phyloP scores from a whole-genome alignment of 2,329 filamentous ascomycete species.

The Aspergillus tamarii region DNA sequence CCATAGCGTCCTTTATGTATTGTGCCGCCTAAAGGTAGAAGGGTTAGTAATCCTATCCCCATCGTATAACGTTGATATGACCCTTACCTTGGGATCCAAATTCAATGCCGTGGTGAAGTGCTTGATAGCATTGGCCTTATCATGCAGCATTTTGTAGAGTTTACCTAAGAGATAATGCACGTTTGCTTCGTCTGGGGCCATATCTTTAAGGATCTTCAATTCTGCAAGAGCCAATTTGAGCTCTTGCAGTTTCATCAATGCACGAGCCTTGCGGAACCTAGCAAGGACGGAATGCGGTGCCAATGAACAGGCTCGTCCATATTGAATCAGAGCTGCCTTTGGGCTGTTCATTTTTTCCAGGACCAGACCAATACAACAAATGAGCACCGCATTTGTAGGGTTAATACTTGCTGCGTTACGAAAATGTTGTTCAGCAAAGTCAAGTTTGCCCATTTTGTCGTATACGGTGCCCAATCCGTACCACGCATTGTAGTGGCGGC shows the following conservation, averaged over 20 bases:
- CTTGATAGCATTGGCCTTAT: conserved; percentile 76
- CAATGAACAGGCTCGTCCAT: conserved; percentile 78
- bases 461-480: conserved; percentile 84
- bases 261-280: conserved; percentile 89
- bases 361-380: conserved; percentile 89
- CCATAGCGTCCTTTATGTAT: conserved; percentile 95
- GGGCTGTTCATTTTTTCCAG: conserved; percentile 87
- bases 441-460: conserved; percentile 86
- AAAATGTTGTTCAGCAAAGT: conserved; percentile 91
- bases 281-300: conserved; percentile 81
- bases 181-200: conserved; percentile 91
- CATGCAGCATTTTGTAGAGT: conserved; percentile 61
- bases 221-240: conserved; percentile 76
- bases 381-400: conserved; percentile 87
- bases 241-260: conserved; percentile 74
- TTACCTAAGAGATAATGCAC: conserved; percentile 89
- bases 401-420: conserved; percentile 86
- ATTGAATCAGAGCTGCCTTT: conserved; percentile 76
- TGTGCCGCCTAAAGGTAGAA: conserved; percentile 69
- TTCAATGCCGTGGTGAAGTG: conserved; percentile 95
- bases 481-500: conserved; percentile 96
- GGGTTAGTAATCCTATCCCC: background rate
- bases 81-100: conserved; percentile 85
- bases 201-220: conserved; percentile 82
- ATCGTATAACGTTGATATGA: background rate